phyloP scores from a whole-genome alignment of 768 basidiomycete species.

The Candolleomyces aberdarensis region DNA sequence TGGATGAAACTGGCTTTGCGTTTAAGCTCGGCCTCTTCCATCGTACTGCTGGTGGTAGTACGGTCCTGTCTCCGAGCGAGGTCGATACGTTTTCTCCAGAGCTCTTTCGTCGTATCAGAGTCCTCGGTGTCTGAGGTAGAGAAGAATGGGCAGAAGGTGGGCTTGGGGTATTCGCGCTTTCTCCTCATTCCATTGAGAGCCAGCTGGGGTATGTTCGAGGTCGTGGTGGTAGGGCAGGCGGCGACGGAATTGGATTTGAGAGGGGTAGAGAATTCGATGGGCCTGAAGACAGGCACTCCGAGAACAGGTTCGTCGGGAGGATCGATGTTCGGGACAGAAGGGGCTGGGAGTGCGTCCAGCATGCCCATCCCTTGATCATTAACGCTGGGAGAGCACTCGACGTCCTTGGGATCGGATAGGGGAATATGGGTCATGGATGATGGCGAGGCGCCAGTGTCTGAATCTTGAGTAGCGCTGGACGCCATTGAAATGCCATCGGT shows the following conservation, averaged over 20 bases:
- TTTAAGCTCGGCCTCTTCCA: conserved; percentile 2
- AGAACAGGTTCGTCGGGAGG: no score
- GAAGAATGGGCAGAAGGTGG: conserved; percentile 9
- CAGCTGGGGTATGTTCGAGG: not conserved
- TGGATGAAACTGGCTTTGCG: conserved; percentile 2
- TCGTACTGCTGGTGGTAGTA: not conserved
- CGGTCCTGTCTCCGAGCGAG: not conserved
- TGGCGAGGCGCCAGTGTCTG: not conserved
- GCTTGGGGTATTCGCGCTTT: not conserved
- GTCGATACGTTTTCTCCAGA: conserved; percentile 5
- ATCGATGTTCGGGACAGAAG: not conserved
- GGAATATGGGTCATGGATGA: not conserved
- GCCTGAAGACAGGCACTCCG: not conserved
- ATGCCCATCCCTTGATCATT: not conserved
- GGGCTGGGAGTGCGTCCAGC: not conserved
- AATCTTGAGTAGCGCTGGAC: not conserved
- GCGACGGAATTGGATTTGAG: not conserved
- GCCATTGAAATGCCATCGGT: not conserved
- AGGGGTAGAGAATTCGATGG: not conserved
- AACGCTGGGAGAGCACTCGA: not conserved
- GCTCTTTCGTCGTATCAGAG: conserved; percentile 1
- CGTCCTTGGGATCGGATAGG: not conserved
- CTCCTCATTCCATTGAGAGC: not conserved
- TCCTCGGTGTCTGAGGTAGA: conserved; percentile 1
- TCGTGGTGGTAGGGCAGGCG: not conserved